Evolutionary conservation across 2,329 filamentous ascomycete genomes (phyloP).

Genomic region (Diaporthe ilicicola): DNA sequence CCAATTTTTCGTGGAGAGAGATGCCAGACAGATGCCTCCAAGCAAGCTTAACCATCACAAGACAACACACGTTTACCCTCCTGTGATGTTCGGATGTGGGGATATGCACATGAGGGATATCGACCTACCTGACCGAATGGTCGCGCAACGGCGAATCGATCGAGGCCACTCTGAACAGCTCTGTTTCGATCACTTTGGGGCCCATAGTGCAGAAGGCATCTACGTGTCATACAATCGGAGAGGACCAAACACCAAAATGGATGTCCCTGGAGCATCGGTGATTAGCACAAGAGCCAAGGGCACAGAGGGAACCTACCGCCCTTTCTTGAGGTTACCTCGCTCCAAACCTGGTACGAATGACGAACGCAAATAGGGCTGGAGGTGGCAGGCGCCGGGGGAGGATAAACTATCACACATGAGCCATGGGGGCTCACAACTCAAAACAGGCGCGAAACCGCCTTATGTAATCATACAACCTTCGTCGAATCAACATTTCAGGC

Average conservation of each 20-base stretch:
- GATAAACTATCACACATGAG: neutral
- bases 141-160: neutral
- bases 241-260: conserved; percentile 37
- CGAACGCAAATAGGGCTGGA: neutral
- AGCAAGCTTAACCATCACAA: neutral
- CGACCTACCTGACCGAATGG: neutral
- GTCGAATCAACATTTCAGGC: neutral
- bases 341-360: neutral
- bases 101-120: conserved; percentile 22
- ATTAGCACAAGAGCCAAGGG: neutral
- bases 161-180: neutral
- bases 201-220: conserved; percentile 32
- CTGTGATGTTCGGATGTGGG: conserved; percentile 23
- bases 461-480: conserved; percentile 10
- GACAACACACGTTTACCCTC: conserved; percentile 26
- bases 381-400: neutral
- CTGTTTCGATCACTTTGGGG: conserved; percentile 28
- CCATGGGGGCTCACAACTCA: neutral
- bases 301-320: neutral
- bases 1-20: conserved; percentile 65
- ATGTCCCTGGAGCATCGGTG: conserved; percentile 31
- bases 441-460: neutral
- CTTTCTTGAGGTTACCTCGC: neutral
- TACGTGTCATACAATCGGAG: conserved; percentile 6
- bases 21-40: conserved; percentile 40